phyloP scores from a whole-genome alignment of 1,284 basidiomycete genomes.

The Rhodofomes roseus region DNA sequence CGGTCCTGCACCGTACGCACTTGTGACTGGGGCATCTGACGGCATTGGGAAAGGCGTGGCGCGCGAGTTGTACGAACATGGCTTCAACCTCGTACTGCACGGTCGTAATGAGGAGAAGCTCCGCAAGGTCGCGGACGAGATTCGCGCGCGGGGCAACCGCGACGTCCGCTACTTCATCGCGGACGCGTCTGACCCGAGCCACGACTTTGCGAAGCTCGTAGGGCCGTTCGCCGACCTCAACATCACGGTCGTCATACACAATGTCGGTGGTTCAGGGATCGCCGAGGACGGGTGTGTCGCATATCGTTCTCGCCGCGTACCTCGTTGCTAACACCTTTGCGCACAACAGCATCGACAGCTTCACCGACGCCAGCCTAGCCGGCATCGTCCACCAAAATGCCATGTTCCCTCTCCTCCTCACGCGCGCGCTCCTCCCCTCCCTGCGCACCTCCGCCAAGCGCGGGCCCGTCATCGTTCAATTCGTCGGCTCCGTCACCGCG shows the following conservation, averaged over 20 bases:
- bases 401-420: constrained; percentile 27
- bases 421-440: constrained; percentile 24
- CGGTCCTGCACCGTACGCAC: constrained; percentile 20
- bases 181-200: neutral
- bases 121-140: constrained; percentile 19
- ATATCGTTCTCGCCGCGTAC: constrained; percentile 3
- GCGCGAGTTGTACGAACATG: constrained; percentile 23
- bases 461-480: constrained; percentile 23
- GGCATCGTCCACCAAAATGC: constrained; percentile 19
- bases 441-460: constrained; percentile 19
- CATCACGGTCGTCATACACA: constrained; percentile 6
- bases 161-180: constrained; percentile 27
- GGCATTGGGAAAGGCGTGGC: constrained; percentile 28
- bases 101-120: constrained; percentile 27
- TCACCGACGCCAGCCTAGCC: constrained; percentile 17
- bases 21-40: constrained; percentile 29
- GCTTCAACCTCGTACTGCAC: constrained; percentile 31
- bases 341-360: constrained; percentile 18
- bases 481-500: constrained; percentile 23
- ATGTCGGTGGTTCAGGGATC: constrained; percentile 5
- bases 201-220: constrained; percentile 4
- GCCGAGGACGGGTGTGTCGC: constrained; percentile 13
- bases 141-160: constrained; percentile 11
- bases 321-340: neutral
- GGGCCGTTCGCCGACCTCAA: constrained; percentile 3